Conservation (phyloP, 2,329 filamentous ascomycete genomes). For the Ascochyta rabiei region DNA sequence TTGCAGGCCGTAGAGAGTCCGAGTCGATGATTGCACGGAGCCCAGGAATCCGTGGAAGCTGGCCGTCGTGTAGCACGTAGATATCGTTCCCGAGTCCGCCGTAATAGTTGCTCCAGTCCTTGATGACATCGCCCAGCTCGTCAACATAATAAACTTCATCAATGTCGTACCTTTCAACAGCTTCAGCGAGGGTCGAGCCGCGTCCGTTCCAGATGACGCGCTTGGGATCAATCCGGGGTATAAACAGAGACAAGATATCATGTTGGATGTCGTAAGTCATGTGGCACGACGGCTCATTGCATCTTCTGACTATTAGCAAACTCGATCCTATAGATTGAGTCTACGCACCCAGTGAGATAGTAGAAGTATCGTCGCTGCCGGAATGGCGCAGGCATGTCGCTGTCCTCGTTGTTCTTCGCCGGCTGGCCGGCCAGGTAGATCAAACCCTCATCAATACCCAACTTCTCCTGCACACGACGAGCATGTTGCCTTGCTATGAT, state of each 20-base stretch:
- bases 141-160: constrained; percentile 68
- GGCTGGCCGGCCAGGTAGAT: constrained; percentile 63
- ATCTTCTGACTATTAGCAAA: constrained; percentile 32
- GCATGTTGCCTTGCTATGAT: constrained; percentile 50
- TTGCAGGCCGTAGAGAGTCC: constrained; percentile 67
- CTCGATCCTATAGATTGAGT: too few relatives aligned
- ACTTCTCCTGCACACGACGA: constrained; percentile 43
- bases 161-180: constrained; percentile 67
- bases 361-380: constrained; percentile 68
- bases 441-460: constrained; percentile 51
- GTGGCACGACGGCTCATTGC: constrained; percentile 60
- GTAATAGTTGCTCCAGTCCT: constrained; percentile 37
- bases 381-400: constrained; percentile 63
- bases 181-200: constrained; percentile 66
- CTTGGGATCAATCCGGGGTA: constrained; percentile 69
- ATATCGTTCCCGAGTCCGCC: constrained; percentile 27
- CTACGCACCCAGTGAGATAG: constrained; percentile 60
- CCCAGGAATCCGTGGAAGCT: constrained; percentile 22
- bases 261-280: constrained; percentile 63
- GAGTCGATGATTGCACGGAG: constrained; percentile 26
- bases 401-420: constrained; percentile 61
- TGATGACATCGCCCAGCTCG: constrained; percentile 38
- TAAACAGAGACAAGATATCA: constrained; percentile 73
- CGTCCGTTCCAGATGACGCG: constrained; percentile 69
- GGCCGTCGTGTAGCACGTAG: constrained; percentile 45